phyloP scores from a whole-genome alignment of 2,329 filamentous ascomycete genomes.

The Seiridium unicorne region DNA sequence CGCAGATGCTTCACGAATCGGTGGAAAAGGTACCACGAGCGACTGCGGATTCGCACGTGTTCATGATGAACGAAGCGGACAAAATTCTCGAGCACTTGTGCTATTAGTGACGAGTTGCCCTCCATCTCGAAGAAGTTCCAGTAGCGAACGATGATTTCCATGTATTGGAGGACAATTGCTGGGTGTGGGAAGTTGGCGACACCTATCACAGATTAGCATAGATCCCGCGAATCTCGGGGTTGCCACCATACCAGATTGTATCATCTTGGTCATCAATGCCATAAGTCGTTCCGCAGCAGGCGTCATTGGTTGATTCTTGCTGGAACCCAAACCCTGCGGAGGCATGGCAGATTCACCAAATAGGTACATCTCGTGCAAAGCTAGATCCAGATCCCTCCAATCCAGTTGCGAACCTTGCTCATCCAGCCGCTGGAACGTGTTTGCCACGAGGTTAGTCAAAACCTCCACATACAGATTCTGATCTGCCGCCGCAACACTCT shows the following conservation, averaged over 20 bases:
- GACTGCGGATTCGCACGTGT: conserved; percentile 80
- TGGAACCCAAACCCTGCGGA: conserved; percentile 81
- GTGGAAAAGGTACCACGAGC: conserved; percentile 97
- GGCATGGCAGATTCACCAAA: conserved; percentile 84
- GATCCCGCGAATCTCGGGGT: conserved; percentile 20
- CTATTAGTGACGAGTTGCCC: conserved; percentile 64
- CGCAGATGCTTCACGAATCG: conserved; percentile 88
- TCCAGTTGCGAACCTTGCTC: conserved; percentile 74
- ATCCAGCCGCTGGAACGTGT: conserved; percentile 79
- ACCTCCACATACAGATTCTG: conserved; percentile 86
- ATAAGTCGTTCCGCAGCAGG: conserved; percentile 78
- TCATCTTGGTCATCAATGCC: conserved; percentile 94
- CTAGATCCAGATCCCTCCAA: conserved; percentile 93
- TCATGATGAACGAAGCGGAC: conserved; percentile 86
- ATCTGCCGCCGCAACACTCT: conserved; percentile 87
- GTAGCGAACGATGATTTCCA: conserved; percentile 97
- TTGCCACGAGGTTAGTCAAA: conserved; percentile 82
- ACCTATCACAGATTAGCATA: conserved; percentile 44
- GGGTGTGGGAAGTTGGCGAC: conserved; percentile 86
- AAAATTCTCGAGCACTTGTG: conserved; percentile 86
- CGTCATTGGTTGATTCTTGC: conserved; percentile 72
- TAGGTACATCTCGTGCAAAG: conserved; percentile 90
- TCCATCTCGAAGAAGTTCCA: conserved; percentile 89
- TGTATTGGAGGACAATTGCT: conserved; percentile 90
- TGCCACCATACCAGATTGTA: conserved; percentile 72